phyloP scores from a whole-genome alignment of 2,329 filamentous ascomycete genomes.

The Fusarium siculi region DNA sequence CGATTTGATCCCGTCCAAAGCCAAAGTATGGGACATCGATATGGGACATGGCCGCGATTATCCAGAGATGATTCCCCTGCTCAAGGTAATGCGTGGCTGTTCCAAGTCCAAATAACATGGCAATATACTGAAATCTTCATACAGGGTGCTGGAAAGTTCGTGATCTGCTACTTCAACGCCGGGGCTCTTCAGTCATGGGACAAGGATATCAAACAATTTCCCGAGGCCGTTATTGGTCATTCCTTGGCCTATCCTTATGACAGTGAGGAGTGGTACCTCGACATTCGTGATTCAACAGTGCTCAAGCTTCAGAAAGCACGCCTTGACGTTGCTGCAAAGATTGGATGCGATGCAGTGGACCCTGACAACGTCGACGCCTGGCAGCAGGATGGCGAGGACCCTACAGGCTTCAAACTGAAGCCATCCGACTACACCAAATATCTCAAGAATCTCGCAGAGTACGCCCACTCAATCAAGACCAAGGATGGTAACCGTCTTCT shows the following conservation, averaged over 20 bases:
- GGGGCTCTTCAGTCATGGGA: conserved; percentile 48
- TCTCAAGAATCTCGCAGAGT: conserved; percentile 43
- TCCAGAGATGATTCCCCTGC: conserved; percentile 42
- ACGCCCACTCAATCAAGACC: conserved; percentile 45
- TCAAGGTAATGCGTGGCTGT: conserved; percentile 38
- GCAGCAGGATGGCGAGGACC: conserved; percentile 41
- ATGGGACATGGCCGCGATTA: conserved; percentile 43
- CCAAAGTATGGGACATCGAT: conserved; percentile 48
- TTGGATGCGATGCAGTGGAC: conserved; percentile 50
- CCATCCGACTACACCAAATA: conserved; percentile 45
- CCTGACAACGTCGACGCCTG: conserved; percentile 51
- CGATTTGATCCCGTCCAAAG: conserved; percentile 42
- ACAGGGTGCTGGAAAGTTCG: conserved; percentile 44
- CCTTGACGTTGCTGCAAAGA: conserved; percentile 41
- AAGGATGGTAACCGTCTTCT: conserved; percentile 41
- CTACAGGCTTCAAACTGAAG: conserved; percentile 46
- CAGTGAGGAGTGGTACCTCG: conserved; percentile 46
- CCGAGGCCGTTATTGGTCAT: conserved; percentile 39
- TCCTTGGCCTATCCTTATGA: conserved; percentile 41
- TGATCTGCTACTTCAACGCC: conserved; percentile 50
- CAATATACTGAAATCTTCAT: not conserved
- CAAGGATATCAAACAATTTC: conserved; percentile 41
- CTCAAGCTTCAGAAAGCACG: conserved; percentile 47
- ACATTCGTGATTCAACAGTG: conserved; percentile 42
- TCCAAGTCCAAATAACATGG: too few species aligned